Evolutionary conservation across 1,139 yeast species (phyloP).

Genomic region (Ogataea hybrid): DNA sequence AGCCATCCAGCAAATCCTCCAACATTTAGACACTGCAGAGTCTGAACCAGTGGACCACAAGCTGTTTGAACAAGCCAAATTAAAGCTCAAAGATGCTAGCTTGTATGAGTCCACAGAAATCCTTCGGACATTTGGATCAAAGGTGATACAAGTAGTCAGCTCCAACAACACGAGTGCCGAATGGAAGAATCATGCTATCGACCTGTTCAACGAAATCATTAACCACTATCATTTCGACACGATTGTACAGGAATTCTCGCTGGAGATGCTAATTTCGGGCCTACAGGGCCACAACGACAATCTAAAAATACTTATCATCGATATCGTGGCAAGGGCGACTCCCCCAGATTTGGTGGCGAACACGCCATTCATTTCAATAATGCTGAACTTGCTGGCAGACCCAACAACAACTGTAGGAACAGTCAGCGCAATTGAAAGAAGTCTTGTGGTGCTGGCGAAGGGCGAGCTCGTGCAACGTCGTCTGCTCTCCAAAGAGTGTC

Average conservation of each 20-base stretch:
- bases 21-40: slow-evolving; percentile 7
- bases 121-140: slow-evolving; percentile 17
- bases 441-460: slow-evolving; percentile 20
- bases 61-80: slow-evolving; percentile 19
- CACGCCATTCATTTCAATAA: slow-evolving; percentile 25
- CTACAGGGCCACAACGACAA: slow-evolving; percentile 23
- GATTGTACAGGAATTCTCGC: slow-evolving; percentile 19
- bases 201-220: slow-evolving; percentile 24
- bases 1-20: slow-evolving; percentile 1
- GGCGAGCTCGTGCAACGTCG: slow-evolving; percentile 31
- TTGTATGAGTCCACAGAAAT: slow-evolving; percentile 16
- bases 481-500: slow-evolving; percentile 23
- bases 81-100: slow-evolving; percentile 18
- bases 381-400: slow-evolving; percentile 24
- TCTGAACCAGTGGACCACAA: slow-evolving; percentile 13
- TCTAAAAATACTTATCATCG: slow-evolving; percentile 20
- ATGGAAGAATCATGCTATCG: slow-evolving; percentile 18
- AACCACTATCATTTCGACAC: slow-evolving; percentile 26
- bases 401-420: slow-evolving; percentile 20
- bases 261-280: slow-evolving; percentile 24
- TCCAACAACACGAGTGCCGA: slow-evolving; percentile 22
- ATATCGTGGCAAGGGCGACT: slow-evolving; percentile 18
- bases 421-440: slow-evolving; percentile 23
- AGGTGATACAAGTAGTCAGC: slow-evolving; percentile 22
- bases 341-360: slow-evolving; percentile 30